Evolutionary conservation across 2,329 filamentous ascomycete species (phyloP).

Genomic region (Penicillium concentricum): DNA sequence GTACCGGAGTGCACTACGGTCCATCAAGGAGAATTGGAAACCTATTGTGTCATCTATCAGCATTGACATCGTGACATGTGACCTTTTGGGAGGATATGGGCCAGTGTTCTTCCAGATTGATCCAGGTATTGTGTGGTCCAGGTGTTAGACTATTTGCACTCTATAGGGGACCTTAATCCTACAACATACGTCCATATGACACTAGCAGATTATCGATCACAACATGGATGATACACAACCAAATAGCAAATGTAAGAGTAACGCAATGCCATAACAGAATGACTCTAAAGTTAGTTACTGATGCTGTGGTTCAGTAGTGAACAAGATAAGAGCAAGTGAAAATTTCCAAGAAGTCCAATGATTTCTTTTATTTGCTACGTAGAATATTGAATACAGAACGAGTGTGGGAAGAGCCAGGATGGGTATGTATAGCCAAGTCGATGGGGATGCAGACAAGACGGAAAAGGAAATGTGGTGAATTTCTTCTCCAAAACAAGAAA

Average conservation of each 20-base stretch:
- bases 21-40: neutral
- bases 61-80: neutral
- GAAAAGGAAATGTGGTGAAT: neutral
- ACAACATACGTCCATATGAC: neutral
- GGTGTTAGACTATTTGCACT: neutral
- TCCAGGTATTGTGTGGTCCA: neutral
- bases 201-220: neutral
- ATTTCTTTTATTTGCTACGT: neutral
- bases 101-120: neutral
- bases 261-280: neutral
- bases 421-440: conserved; percentile 1
- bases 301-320: neutral
- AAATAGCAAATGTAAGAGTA: neutral
- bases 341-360: neutral
- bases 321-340: neutral
- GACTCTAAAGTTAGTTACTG: neutral
- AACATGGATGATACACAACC: neutral
- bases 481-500: neutral
- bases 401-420: neutral
- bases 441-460: neutral
- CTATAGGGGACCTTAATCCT: neutral
- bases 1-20: neutral
- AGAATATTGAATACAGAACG: neutral
- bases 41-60: no score
- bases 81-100: no score